Evolutionary conservation across 257 asterid genomes (phyloP), one percentile per base, ranked within the genome.

Genomic region (Dorcoceras hygrometricum): DNA sequence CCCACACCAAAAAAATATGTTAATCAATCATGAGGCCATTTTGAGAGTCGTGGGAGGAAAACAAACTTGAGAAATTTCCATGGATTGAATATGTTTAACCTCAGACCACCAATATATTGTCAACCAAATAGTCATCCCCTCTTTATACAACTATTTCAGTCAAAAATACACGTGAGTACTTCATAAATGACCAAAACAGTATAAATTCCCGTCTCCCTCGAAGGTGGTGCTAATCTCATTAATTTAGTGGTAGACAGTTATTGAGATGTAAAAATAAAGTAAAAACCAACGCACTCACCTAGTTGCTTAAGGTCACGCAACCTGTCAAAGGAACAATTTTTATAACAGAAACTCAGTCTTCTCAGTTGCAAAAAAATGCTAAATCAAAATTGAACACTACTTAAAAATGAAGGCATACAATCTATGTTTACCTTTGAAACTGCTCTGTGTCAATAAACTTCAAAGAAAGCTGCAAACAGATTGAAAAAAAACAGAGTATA

Each of bases 271-370:
- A 53, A 23, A 20, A 62, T 60, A 61, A 65, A 11, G 34, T n/a
- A 34, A 67, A 67, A 53, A 16, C 3, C 20, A 5, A 43, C 64
- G 69, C 57, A 63, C 85, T 80, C 60, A 90, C 99, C 99, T 65
- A 93, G 86, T 84, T 93, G 99, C 75, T 87, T 93, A 73, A 93
- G 96, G 50, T 93, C 95, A 16, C 97, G 99, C 76, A 93, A 84
- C 95, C 99, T 90, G 87, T 39, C 77, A 78, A 70, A 11, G 67
- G 56, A 78, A 65, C 62, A 78, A 59, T 59, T 12, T 70, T 28
- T 26, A 25, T 23, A 58, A 77, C 54, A 79, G 78, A 58, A 68
- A 63, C 73, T 61, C 64, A 74, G 34, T 26, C 29, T 36, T 24
- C 65, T 62, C 18, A 71, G 26, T 28, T 60, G 79, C 46, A 36